These are phyloP conservation scores for Cladosporium colombiae DNA, from an alignment of 2,329 filamentous ascomycete genomes.

Conservation along the genomic window DNA sequence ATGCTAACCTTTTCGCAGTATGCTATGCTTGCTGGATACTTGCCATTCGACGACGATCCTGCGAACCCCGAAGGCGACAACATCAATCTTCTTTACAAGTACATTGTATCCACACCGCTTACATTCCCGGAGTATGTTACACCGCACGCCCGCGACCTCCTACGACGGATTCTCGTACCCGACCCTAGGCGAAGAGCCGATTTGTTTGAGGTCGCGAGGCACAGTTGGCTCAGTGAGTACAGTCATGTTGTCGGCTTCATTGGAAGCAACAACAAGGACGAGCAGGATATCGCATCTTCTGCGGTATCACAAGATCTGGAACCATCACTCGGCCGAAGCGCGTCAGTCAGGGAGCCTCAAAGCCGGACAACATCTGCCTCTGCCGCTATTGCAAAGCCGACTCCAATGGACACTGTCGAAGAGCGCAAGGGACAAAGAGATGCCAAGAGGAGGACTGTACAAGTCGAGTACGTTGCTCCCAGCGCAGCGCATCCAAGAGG, in stretches of 20 bases:
- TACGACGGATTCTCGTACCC: conserved; percentile 90
- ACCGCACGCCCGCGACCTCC: conserved; percentile 87
- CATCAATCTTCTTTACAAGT: conserved; percentile 98
- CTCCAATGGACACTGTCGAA: conserved; percentile 26
- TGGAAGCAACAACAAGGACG: conserved; percentile 88
- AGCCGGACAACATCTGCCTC: conserved; percentile 43
- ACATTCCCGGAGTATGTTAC: conserved; percentile 99
- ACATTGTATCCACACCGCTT: conserved; percentile 94
- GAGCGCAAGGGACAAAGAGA: conserved; percentile 60
- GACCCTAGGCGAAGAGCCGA: conserved; percentile 94
- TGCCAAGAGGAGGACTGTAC: conserved; percentile 88
- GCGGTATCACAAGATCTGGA: conserved; percentile 59
- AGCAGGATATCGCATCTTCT: conserved; percentile 79
- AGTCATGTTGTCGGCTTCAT: conserved; percentile 96
- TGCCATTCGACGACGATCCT: conserved; percentile 97
- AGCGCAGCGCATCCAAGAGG: conserved; percentile 81
- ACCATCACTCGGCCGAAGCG: conserved; percentile 73
- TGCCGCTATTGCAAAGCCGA: conserved; percentile 19
- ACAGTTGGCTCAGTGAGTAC: conserved; percentile 98
- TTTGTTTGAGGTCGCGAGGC: conserved; percentile 92
- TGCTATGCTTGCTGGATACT: conserved; percentile 95
- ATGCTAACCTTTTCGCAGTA: conserved; percentile 62
- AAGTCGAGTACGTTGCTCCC: conserved; percentile 96
- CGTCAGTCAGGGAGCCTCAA: conserved; percentile 84
- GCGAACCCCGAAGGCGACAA: conserved; percentile 98